phyloP scores from a whole-genome alignment of 352 stramenopile genomes.

The Pythium brassicae region DNA sequence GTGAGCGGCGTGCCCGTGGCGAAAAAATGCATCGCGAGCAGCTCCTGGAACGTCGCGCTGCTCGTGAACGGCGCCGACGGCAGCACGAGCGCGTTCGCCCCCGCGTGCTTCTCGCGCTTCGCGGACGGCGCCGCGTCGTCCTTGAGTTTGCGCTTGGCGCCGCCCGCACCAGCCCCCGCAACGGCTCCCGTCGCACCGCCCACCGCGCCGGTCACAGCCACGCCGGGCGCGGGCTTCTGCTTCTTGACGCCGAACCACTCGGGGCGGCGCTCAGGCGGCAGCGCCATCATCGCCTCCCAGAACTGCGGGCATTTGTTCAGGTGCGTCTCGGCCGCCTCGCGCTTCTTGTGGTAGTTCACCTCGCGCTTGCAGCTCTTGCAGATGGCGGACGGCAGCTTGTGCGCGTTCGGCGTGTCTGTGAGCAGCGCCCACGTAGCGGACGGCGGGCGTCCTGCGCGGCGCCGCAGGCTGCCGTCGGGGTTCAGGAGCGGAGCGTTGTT shows the following conservation, averaged over 20 bases:
- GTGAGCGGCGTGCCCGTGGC: conserved; percentile 2
- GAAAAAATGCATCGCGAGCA: conserved; percentile 1
- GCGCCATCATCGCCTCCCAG: conserved; percentile 2
- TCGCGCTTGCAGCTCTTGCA: conserved; percentile 3
- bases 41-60: neutral
- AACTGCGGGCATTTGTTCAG: conserved; percentile 7
- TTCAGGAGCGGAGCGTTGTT: neutral
- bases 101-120: neutral
- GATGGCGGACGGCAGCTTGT: conserved; percentile 3
- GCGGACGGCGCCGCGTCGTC: neutral
- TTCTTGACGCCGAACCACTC: conserved; percentile 7
- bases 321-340: conserved; percentile 4
- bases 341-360: conserved; percentile 6
- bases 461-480: neutral
- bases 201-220: neutral
- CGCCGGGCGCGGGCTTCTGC: neutral
- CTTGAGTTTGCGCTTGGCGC: conserved; percentile 2
- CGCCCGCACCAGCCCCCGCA: neutral
- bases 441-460: conserved; percentile 1
- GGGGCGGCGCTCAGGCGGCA: neutral
- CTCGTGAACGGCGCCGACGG: neutral
- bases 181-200: neutral
- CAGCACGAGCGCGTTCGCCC: neutral
- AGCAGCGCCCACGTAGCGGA: conserved; percentile 4
- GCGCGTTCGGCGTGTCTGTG: conserved; percentile 2